Evolutionary conservation across 306 rosid species (phyloP).

Genomic region (Vigna radiata): DNA sequence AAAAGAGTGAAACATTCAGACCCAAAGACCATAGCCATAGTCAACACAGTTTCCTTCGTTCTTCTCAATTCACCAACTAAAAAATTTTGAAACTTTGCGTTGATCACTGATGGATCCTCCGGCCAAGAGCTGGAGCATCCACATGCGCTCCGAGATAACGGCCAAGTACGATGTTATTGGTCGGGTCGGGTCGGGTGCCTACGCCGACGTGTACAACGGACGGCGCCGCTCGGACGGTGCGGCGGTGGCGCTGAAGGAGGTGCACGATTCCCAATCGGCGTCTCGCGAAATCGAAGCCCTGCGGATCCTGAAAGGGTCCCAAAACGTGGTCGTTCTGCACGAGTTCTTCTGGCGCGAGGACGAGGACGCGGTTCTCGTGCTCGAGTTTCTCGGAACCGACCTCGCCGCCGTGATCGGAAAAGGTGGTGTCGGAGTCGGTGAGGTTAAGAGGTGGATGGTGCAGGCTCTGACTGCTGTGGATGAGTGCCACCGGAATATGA

Average conservation of each 20-base stretch:
- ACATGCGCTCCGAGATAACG: constrained; percentile 75
- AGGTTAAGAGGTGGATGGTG: constrained; percentile 82
- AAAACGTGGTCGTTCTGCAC: constrained; percentile 71
- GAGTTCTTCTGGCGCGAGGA: constrained; percentile 95
- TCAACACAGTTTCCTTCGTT: not conserved
- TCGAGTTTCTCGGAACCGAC: constrained; percentile 72
- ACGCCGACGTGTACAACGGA: constrained; percentile 85
- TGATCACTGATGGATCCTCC: constrained; percentile 57
- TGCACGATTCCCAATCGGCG: constrained; percentile 86
- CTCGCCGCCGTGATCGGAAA: constrained; percentile 63
- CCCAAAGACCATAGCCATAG: not conserved
- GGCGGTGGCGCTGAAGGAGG: constrained; percentile 85
- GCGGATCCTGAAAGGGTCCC: constrained; percentile 60
- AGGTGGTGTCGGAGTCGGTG: constrained; percentile 55
- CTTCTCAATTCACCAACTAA: not conserved
- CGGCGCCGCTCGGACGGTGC: constrained; percentile 70
- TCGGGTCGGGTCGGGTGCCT: constrained; percentile 85
- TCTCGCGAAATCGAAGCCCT: constrained; percentile 85
- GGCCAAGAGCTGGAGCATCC: constrained; percentile 86
- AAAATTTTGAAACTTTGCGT: not conserved
- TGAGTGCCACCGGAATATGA: constrained; percentile 71
- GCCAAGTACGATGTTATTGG: constrained; percentile 71
- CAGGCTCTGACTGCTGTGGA: constrained; percentile 79
- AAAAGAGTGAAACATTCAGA: too few species aligned
- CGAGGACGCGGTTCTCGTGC: constrained; percentile 89